These are phyloP conservation scores for Mitragyna speciosa DNA, from an alignment of 257 asterid genomes.

Conservation along the genomic window DNA sequence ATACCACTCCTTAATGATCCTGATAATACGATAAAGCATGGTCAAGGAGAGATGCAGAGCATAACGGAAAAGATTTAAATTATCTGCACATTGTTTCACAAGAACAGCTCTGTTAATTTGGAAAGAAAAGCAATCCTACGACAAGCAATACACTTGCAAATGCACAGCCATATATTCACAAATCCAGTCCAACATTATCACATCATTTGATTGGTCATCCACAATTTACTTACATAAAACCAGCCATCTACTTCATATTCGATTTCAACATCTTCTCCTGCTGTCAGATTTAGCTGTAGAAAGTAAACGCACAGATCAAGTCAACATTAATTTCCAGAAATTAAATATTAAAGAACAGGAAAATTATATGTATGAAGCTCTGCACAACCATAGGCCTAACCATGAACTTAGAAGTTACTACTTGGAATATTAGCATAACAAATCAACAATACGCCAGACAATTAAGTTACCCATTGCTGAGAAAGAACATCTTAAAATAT, in stretches of 20 bases:
- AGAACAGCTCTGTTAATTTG: neutral
- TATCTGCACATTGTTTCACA: neutral
- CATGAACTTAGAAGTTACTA: neutral
- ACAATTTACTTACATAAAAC: conserved; percentile 75
- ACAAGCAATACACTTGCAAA: neutral
- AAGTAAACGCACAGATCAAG: conserved; percentile 23
- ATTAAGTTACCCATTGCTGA: neutral
- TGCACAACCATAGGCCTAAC: neutral
- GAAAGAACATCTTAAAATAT: neutral
- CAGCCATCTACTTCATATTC: conserved; percentile 99
- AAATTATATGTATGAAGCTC: neutral
- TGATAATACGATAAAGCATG: neutral
- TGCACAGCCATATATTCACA: neutral
- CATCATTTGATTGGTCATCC: neutral
- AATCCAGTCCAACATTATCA: neutral
- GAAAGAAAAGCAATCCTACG: neutral
- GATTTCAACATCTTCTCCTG: conserved; percentile 92
- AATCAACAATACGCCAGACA: neutral
- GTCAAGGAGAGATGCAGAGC: neutral
- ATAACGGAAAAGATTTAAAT: neutral
- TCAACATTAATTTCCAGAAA: conserved; percentile 5
- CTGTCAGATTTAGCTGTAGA: conserved; percentile 82
- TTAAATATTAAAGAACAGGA: neutral
- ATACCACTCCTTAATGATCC: neutral
- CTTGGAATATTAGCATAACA: neutral